Percentiles rank a stretch among this genome's conserved stretches.
phyloP scores from a whole-genome alignment of 306 rosid species.

The Vigna angularis region DNA sequence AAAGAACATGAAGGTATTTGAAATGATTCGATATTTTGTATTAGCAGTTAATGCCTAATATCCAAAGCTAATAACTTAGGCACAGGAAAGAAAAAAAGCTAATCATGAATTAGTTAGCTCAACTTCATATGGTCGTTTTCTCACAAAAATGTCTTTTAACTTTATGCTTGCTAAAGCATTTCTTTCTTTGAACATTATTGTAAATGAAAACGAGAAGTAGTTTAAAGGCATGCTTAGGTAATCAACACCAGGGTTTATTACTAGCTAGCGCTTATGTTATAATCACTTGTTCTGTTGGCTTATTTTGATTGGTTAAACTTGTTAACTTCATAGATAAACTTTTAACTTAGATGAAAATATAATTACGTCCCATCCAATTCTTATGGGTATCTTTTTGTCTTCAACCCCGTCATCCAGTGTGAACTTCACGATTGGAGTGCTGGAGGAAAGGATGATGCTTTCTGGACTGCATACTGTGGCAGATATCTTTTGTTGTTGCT shows the following conservation, averaged over 20 bases:
- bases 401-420: constrained; percentile 54
- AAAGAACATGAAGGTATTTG: neutral
- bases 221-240: neutral
- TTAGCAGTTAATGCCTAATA: neutral
- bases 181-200: neutral
- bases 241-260: neutral
- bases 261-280: neutral
- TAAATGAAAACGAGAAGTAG: neutral
- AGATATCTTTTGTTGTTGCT: constrained; percentile 86
- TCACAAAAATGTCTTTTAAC: neutral
- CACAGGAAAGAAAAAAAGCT: neutral
- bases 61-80: constrained; percentile 29
- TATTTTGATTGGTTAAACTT: neutral
- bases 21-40: neutral
- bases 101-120: constrained; percentile 10
- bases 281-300: neutral
- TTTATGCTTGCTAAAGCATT: neutral
- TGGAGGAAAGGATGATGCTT: constrained; percentile 80
- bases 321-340: neutral
- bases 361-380: constrained; percentile 34
- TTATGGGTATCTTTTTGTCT: constrained; percentile 22
- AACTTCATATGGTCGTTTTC: neutral
- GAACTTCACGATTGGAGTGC: constrained; percentile 65
- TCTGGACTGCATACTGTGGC: constrained; percentile 88
- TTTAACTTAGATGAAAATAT: constrained; percentile 21